Evolutionary conservation across 352 stramenopile species (phyloP).

Genomic region (Pythium guiyangense): DNA sequence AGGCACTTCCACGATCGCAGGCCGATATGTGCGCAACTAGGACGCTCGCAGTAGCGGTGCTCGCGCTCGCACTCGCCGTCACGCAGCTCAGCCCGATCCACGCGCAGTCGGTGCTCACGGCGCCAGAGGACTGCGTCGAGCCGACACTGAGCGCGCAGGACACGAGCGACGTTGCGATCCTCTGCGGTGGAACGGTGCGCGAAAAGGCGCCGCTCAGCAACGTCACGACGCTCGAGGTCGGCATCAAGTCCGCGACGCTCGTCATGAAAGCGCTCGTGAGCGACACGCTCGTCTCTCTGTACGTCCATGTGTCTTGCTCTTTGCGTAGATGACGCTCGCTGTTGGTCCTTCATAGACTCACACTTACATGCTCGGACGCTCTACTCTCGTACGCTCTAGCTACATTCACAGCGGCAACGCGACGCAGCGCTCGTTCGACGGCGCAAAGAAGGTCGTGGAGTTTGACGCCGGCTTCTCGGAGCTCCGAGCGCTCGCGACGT

Average conservation of each 20-base stretch:
- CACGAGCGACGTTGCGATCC: conserved; percentile 9
- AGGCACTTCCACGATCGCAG: not conserved
- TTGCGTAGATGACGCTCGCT: no score
- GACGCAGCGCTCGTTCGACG: not conserved
- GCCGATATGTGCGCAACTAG: not conserved
- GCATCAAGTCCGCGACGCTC: conserved; percentile 7
- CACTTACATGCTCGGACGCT: no score
- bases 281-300: conserved; percentile 11
- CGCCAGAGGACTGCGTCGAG: conserved; percentile 7
- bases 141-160: conserved; percentile 11
- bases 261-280: conserved; percentile 15
- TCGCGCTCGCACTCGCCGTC: not conserved
- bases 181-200: conserved; percentile 1
- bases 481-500: conserved; percentile 6
- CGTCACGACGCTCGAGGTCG: conserved; percentile 11
- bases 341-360: no score
- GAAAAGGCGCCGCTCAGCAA: conserved; percentile 5
- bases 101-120: conserved; percentile 12
- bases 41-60: not conserved
- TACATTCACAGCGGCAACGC: conserved; percentile 14
- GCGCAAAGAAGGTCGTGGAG: not conserved
- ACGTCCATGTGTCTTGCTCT: not conserved
- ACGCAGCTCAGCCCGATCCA: not conserved
- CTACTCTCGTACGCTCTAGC: no score
- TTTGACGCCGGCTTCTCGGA: conserved; percentile 18